Evolutionary conservation across 495 filamentous ascomycete genomes (phyloP), one percentile per base, ranked within the genome.

Genomic region (Trichoderma virens): DNA sequence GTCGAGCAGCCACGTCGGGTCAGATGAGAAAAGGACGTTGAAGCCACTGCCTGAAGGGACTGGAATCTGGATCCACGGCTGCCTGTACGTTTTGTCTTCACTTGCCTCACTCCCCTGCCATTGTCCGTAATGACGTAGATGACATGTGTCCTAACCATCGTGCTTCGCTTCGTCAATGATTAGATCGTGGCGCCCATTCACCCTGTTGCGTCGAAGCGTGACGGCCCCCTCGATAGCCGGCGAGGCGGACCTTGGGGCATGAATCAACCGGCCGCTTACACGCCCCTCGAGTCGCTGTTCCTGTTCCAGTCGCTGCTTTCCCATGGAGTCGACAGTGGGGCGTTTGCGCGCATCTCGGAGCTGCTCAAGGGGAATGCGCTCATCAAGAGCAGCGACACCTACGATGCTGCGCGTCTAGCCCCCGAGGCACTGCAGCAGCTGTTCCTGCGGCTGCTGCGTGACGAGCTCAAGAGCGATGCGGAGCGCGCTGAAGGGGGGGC

Each of bases 231-330:
- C 80, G 82, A 79, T 74, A 64, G 72, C 77, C 74, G 77, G 77
- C 81, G 80, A 82, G 82, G 80, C 71, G 78, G 73, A 76, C 71
- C 71, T 69, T 70, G 77, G 76, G 81, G 80, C 75, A 83, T 83
- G 81, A 83, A 78, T 78, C 73, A 76, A 70, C 68, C 75, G 73
- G 81, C 82, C 67, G 75, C 83, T 67, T 93, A 92, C 76, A 93
- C 92, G 66, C 88, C 88, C 62, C 88, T 97, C 78, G 93, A 97
- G 81, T 86, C 85, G 38, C 82, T 97, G 23, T 83, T 97, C 64
- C 85, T 98, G 66, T 94, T 97, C 76, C 92, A 95, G 75, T 87
- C 88, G 11, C 84, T 98, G 59, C 83, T 84, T 59, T 74, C 82
- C 43, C 81, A 86, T 72, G 89, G 90, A 69, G 76, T 83, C 64